A percentile compares a stretch with the other conserved stretches of the same genome.
Conservation (phyloP, 768 basidiomycete genomes). For the Suillus weaverae region DNA sequence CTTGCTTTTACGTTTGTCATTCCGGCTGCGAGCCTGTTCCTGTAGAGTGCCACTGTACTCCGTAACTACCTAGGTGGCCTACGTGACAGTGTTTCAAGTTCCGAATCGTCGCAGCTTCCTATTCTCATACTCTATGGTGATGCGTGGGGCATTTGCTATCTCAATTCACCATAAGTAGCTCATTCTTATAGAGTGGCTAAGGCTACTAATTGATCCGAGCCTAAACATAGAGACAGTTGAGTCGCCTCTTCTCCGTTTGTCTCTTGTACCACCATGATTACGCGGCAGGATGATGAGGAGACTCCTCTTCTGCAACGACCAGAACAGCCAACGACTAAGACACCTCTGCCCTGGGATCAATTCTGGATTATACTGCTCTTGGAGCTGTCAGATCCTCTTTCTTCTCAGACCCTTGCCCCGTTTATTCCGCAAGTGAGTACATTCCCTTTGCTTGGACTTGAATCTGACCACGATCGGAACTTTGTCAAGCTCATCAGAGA, state of each 20-base stretch:
- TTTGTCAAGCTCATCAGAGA: constrained; percentile 26
- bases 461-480: neutral
- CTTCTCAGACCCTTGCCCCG: constrained; percentile 71
- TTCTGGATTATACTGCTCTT: constrained; percentile 66
- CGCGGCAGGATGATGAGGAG: constrained; percentile 48
- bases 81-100: too few relatives aligned
- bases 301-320: constrained; percentile 48
- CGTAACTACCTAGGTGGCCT: too few relatives aligned
- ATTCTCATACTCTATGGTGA: too few relatives aligned
- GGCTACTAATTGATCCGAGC: too few relatives aligned
- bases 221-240: too few relatives aligned
- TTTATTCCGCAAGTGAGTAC: constrained; percentile 59
- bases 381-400: constrained; percentile 73
- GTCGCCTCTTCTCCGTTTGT: too few relatives aligned
- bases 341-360: constrained; percentile 69
- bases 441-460: neutral
- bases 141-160: too few relatives aligned
- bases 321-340: constrained; percentile 28
- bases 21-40: neutral
- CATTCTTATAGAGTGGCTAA: too few relatives aligned
- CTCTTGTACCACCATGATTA: neutral
- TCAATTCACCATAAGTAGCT: too few relatives aligned
- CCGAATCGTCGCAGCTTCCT: too few relatives aligned
- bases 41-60: too few relatives aligned
- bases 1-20: neutral